Base-by-base conservation (phyloP, 208 protist species). In the Crithidia expoeki region DNA sequence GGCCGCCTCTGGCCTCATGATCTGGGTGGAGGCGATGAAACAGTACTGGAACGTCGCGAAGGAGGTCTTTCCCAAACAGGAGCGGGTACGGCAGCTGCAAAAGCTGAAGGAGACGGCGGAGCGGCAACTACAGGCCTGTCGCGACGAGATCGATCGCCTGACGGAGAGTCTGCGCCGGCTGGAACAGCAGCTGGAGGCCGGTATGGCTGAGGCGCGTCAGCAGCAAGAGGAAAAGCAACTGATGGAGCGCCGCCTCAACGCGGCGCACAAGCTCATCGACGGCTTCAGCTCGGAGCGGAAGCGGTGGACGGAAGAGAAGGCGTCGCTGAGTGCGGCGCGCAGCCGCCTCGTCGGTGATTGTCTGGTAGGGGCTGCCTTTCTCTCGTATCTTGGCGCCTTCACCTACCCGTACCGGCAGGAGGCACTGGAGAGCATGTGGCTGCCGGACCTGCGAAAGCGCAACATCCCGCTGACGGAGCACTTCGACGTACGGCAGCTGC, bases 371-470 rank as follows among this genome's bases (percentile, higher is more conserved):
- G 88, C 98, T 2, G 93, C 96, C 7, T 99, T 99, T 74, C 76
- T 99, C 19, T 98, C 94, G 11, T 99, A 99, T 86, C 80, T 98
- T 28, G 98, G 98, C 28, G 95, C 97, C 25, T 99, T 99, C 76
- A 99, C 95, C 11, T 98, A 97, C 59, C 94, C 98, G 19, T 99
- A 98, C 86, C 90, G 98, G 19, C 74, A 93, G 36, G 83, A 95
- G 69, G 93, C 99, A 53, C 61, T 99, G 23, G 80, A 98, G 40
- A 79, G 79, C 6, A 70, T 92, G 52, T 99, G 97, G 96, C 68
- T 97, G 57, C 70, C 59, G n/a, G 95, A 99, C 76, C 74, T 99
- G 33, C 64, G 69, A 10, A 78, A 90, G 67, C 72, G 83, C 23
- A 56, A 86, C 28, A 96, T 99, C 53, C 97, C 98, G 3, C 76